Conservation (phyloP, 176 grass and related monocot genomes). For the Leersia perrieri region DNA sequence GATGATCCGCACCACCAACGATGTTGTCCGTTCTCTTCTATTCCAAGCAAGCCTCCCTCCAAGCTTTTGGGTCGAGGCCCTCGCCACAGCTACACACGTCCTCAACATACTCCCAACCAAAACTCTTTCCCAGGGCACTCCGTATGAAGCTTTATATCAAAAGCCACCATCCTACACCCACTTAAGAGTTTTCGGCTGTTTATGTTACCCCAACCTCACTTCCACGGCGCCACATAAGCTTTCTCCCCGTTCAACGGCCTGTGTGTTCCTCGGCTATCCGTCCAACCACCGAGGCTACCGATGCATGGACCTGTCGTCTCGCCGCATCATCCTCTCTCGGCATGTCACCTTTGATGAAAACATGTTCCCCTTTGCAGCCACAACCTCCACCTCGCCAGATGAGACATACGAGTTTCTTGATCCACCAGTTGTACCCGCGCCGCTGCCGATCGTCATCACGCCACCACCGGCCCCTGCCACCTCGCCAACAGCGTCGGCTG, state of each 20-base stretch:
- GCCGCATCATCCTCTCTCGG: background rate
- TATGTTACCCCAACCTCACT: background rate
- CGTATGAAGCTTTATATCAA: background rate
- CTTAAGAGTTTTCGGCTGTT: background rate
- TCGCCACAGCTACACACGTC: background rate
- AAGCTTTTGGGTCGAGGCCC: background rate
- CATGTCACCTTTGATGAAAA: background rate
- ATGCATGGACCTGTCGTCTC: background rate
- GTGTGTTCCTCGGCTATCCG: background rate
- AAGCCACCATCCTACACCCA: background rate
- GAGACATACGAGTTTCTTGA: too few species aligned
- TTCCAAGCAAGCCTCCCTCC: background rate
- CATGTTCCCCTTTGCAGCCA: background rate
- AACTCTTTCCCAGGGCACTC: background rate
- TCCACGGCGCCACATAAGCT: too few species aligned
- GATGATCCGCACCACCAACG: too few species aligned
- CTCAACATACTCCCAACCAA: background rate
- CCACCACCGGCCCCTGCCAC: too few species aligned
- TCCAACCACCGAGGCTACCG: background rate
- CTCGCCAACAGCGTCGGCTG: too few species aligned
- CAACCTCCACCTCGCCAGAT: too few species aligned
- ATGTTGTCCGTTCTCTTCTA: background rate
- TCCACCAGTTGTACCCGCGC: too few species aligned
- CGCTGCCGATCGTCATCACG: too few species aligned
- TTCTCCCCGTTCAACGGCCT: too few species aligned